Evolutionary conservation across 192 early-diverging fungal species (phyloP).

Genomic region (Piromyces sp.): DNA sequence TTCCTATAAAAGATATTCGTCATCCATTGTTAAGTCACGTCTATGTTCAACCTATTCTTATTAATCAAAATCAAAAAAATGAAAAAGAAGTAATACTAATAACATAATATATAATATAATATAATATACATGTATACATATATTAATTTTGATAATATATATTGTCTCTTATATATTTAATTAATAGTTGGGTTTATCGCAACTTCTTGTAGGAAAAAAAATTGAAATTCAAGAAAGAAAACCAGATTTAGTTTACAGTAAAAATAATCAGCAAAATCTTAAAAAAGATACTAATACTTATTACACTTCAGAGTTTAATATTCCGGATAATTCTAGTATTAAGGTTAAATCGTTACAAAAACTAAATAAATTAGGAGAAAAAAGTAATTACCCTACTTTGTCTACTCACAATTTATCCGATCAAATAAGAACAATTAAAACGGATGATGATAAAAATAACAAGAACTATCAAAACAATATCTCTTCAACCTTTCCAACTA

Average conservation of each 20-base stretch:
- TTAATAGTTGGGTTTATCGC: background rate
- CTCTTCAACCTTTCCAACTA: background rate
- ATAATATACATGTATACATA: too few species aligned
- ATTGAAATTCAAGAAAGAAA: background rate
- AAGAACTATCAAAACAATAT: background rate
- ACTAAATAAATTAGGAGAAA: background rate
- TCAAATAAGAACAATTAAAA: background rate
- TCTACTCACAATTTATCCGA: background rate
- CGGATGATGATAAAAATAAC: background rate
- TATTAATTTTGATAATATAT: too few species aligned
- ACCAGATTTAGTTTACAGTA: background rate
- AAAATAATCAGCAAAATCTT: background rate
- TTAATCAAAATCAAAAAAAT: background rate
- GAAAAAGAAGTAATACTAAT: background rate
- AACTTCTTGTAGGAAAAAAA: background rate
- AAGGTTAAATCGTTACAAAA: background rate
- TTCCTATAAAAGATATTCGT: background rate
- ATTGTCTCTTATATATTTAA: too few species aligned
- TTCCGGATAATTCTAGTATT: background rate
- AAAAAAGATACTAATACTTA: background rate
- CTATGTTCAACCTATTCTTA: background rate
- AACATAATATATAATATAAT: too few species aligned
- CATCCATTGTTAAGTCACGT: background rate
- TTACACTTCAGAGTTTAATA: background rate
- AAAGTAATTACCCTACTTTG: background rate